These are phyloP conservation scores for Nannochloropsis salina DNA, from an alignment of 108 stramenopile species.

Conservation along the genomic window DNA sequence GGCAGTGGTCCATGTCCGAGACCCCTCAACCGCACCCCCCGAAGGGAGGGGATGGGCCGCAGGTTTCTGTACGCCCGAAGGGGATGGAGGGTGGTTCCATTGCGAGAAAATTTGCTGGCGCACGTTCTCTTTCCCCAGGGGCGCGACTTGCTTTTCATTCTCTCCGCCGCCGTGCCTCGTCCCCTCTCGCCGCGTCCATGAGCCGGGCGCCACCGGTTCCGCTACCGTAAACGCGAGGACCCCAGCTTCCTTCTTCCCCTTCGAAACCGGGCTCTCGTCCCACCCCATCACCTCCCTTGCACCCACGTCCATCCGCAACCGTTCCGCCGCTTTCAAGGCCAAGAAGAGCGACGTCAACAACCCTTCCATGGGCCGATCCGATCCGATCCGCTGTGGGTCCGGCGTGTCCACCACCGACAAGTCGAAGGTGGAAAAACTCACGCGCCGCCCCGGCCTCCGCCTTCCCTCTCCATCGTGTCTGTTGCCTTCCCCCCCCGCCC, in stretches of 20 bases:
- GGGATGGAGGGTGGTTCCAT: background rate
- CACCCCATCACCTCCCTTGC: background rate
- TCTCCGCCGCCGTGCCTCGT: background rate
- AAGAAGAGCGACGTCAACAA: background rate
- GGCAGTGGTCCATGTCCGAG: background rate
- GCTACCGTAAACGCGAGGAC: background rate
- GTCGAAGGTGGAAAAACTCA: background rate
- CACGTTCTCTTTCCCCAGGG: background rate
- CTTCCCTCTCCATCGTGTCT: background rate
- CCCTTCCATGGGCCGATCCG: constrained; percentile 1
- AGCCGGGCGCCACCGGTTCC: background rate
- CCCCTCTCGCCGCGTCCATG: background rate
- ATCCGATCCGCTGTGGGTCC: background rate
- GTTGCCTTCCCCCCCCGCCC: background rate
- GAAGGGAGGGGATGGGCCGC: background rate
- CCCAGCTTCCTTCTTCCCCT: background rate
- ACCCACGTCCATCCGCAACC: background rate
- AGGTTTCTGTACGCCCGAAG: background rate
- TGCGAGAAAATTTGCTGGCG: background rate
- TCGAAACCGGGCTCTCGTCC: too few species aligned
- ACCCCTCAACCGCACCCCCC: background rate
- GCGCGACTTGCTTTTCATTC: background rate
- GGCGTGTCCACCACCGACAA: background rate
- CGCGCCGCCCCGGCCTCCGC: background rate
- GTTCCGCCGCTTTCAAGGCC: background rate